Conservation (phyloP, 75 land plant species). For the Cupressus sempervirens region DNA sequence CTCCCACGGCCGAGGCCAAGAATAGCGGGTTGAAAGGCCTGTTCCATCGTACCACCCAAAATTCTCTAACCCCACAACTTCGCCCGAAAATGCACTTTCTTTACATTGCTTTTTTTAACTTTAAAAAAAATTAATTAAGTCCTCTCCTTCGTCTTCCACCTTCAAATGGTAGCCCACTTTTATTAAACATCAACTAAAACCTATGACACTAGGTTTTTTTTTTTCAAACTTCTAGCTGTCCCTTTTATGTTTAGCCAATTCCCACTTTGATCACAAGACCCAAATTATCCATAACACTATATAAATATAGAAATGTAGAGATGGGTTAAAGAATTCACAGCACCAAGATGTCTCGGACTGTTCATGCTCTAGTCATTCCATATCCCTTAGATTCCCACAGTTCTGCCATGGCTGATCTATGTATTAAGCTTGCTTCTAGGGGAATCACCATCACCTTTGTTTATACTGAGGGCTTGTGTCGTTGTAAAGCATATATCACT, state of each 20-base stretch:
- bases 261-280: neutral
- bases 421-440: slow-evolving; percentile 3
- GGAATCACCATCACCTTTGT: slow-evolving; percentile 2
- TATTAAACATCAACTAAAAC: no score
- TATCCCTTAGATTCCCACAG: slow-evolving; percentile 2
- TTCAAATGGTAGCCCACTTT: neutral
- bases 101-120: no score
- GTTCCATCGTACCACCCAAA: neutral
- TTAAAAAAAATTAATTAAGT: no score
- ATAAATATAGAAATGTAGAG: no score
- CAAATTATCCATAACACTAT: neutral
- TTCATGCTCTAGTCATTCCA: slow-evolving; percentile 5
- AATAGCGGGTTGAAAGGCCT: neutral
- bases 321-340: no score
- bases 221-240: no score
- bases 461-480: neutral
- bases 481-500: neutral
- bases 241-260: no score
- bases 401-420: slow-evolving; percentile 5
- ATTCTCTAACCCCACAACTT: no score
- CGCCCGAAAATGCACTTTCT: no score
- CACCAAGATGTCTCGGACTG: neutral
- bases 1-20: neutral
- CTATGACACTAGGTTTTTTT: no score
- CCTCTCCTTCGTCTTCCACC: no score